phyloP scores from a whole-genome alignment of 352 stramenopile genomes.

The Aphanomyces euteiches region DNA sequence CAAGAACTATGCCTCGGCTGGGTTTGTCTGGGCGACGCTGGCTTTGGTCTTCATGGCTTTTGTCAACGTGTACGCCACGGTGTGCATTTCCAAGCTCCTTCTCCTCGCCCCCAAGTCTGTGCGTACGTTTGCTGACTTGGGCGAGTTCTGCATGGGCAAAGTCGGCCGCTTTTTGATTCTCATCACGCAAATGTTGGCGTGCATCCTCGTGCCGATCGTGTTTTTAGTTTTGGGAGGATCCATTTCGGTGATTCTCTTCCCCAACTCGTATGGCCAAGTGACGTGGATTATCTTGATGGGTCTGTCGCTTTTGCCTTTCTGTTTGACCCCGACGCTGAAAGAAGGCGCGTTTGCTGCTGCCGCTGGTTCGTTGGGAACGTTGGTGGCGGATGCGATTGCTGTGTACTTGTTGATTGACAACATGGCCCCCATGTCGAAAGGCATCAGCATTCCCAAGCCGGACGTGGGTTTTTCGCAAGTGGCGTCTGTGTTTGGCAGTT shows the following conservation, averaged over 20 bases:
- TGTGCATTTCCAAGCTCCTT: slow-evolving; percentile 14
- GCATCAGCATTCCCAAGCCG: not conserved
- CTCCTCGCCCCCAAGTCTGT: slow-evolving; percentile 9
- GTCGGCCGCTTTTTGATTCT: no score
- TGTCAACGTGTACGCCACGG: slow-evolving; percentile 21
- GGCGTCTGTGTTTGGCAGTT: slow-evolving; percentile 33
- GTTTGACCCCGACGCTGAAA: slow-evolving; percentile 33
- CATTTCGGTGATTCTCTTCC: slow-evolving; percentile 28
- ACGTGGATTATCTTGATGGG: slow-evolving; percentile 35
- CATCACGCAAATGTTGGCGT: no score
- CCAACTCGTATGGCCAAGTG: slow-evolving; percentile 22
- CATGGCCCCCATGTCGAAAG: slow-evolving; percentile 26
- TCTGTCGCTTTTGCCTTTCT: slow-evolving; percentile 26
- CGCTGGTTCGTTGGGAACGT: slow-evolving; percentile 36
- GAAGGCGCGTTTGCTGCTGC: slow-evolving; percentile 19
- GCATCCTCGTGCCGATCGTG: no score
- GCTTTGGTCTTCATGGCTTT: slow-evolving; percentile 24
- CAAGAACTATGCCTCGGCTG: slow-evolving; percentile 57
- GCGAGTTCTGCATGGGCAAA: slow-evolving; percentile 4
- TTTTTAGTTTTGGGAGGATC: not conserved
- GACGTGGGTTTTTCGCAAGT: no score
- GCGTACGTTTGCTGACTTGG: slow-evolving; percentile 24
- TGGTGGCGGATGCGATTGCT: slow-evolving; percentile 32
- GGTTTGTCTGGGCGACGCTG: slow-evolving; percentile 3
- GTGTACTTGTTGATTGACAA: slow-evolving; percentile 27